A percentile compares a stretch with the other conserved stretches of the same genome.
Conservation (phyloP, 352 stramenopile genomes). For the Pythium utonaiense region DNA sequence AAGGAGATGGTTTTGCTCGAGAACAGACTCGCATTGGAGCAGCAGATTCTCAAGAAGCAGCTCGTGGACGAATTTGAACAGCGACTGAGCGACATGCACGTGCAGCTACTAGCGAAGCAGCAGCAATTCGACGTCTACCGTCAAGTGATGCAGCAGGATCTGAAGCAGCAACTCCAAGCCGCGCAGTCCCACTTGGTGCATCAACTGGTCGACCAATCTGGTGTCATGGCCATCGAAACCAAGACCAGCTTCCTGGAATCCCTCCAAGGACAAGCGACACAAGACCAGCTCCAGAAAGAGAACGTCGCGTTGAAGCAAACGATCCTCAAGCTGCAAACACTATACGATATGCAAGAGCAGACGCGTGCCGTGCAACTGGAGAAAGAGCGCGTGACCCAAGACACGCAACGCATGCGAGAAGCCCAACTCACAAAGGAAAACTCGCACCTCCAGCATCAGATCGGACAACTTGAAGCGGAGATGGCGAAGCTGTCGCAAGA, state of each 20-base stretch:
- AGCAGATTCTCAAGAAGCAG: constrained; percentile 37
- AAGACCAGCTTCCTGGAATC: constrained; percentile 48
- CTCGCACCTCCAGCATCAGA: constrained; percentile 41
- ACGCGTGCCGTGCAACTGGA: constrained; percentile 34
- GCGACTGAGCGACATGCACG: constrained; percentile 50
- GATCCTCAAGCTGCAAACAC: constrained; percentile 58
- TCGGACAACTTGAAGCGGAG: constrained; percentile 47
- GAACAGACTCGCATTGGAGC: constrained; percentile 34
- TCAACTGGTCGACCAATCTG: constrained; percentile 58
- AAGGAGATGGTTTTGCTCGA: constrained; percentile 28
- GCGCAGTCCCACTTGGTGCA: constrained; percentile 53
- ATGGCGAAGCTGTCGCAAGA: constrained; percentile 45
- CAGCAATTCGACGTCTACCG: constrained; percentile 67
- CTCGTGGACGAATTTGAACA: constrained; percentile 51
- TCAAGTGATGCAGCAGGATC: constrained; percentile 51
- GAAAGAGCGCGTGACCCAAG: constrained; percentile 33
- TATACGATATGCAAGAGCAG: constrained; percentile 61
- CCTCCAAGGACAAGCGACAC: constrained; percentile 37
- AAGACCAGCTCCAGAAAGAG: constrained; percentile 49
- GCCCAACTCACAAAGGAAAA: constrained; percentile 41
- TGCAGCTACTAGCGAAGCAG: constrained; percentile 48
- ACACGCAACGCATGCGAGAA: constrained; percentile 35
- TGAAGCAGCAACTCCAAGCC: constrained; percentile 49
- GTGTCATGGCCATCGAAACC: constrained; percentile 42
- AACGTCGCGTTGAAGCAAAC: constrained; percentile 68